Evolutionary conservation across 1,139 yeast species (phyloP), one percentile per base, ranked within the genome.

Genomic region (Saccharomycopsis crataegensis): DNA sequence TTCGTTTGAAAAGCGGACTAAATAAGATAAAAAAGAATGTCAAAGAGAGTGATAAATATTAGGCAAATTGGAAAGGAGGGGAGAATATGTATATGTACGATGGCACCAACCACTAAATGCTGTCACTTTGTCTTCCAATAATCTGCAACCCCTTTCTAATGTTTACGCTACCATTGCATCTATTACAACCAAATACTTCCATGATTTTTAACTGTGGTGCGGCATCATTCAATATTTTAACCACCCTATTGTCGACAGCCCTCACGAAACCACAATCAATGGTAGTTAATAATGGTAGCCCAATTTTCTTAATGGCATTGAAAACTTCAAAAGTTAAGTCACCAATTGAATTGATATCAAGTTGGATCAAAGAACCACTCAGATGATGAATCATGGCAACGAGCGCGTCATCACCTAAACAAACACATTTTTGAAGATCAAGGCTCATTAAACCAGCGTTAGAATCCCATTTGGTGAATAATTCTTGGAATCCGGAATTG

Each of bases 181-280:
- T 71, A 60, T 86, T 86, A 61, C 83, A 77, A 0, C 96, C 96
- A 66, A 84, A 87, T 6, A 87, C 88, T 63, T 88, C 96, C 54
- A 90, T 64, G 11, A 86, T 71, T 47, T 76, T 74, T 56, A 90
- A 67, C 51, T 77, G 78, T 0, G 83, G 78, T 60, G 93, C 85
- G 14, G 74, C 71, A 33, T 75, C 70, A 8, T 83, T 77, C 17
- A 88, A 61, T 28, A 76, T 64, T 36, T 75, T 74, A 12, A 88
- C 66, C 0, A 82, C 73, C 38, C 74, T 78, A 67, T 89, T 86
- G 65, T 87, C 88, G 5, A 87, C 77, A 22, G 81, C 72, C 50
- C 94, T 72, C 1, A 88, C 88, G 69, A 90, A 90, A 0, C 96
- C 93, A 12, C 80, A 63, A 65, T 90, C 93, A 34, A 86, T 63